Conservation (phyloP, 495 filamentous ascomycete species). For the Tuber umbilicatum region DNA sequence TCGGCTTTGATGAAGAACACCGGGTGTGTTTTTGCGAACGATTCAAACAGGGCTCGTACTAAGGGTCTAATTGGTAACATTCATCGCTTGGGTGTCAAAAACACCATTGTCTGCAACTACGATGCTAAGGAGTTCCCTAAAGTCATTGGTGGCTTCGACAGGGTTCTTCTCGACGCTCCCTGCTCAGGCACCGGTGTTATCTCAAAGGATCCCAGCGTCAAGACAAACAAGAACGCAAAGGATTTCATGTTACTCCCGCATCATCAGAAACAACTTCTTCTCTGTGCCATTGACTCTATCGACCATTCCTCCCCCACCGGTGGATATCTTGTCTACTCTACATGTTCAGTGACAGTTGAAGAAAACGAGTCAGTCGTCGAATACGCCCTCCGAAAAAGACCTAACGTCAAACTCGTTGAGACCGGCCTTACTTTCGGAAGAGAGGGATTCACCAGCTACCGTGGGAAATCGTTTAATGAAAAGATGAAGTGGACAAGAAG, state of each 20-base stretch:
- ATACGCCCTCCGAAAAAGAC: slow-evolving; percentile 81
- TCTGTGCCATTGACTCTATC: slow-evolving; percentile 89
- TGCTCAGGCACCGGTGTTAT: slow-evolving; percentile 86
- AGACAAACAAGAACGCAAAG: slow-evolving; percentile 92
- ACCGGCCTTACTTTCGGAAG: slow-evolving; percentile 89
- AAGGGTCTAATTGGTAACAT: slow-evolving; percentile 98
- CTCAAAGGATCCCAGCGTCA: slow-evolving; percentile 86
- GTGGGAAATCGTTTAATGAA: slow-evolving; percentile 80
- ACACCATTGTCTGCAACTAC: slow-evolving; percentile 90
- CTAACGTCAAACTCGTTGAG: slow-evolving; percentile 88
- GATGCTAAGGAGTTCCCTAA: slow-evolving; percentile 88
- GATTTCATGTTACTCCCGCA: slow-evolving; percentile 90
- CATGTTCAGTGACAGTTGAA: slow-evolving; percentile 83
- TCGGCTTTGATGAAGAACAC: slow-evolving; percentile 98
- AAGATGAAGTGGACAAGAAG: slow-evolving; percentile 78
- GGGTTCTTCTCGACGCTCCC: slow-evolving; percentile 71
- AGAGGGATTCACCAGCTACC: slow-evolving; percentile 79
- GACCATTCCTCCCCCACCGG: slow-evolving; percentile 80
- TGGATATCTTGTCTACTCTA: slow-evolving; percentile 91
- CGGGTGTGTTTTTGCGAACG: slow-evolving; percentile 91
- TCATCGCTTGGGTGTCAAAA: slow-evolving; percentile 86
- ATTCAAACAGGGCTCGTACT: slow-evolving; percentile 82
- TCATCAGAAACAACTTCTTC: slow-evolving; percentile 84
- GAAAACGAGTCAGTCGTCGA: slow-evolving; percentile 92
- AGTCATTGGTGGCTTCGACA: slow-evolving; percentile 90